phyloP scores from a whole-genome alignment of 768 basidiomycete genomes.

The Psilocybe subaeruginosa region DNA sequence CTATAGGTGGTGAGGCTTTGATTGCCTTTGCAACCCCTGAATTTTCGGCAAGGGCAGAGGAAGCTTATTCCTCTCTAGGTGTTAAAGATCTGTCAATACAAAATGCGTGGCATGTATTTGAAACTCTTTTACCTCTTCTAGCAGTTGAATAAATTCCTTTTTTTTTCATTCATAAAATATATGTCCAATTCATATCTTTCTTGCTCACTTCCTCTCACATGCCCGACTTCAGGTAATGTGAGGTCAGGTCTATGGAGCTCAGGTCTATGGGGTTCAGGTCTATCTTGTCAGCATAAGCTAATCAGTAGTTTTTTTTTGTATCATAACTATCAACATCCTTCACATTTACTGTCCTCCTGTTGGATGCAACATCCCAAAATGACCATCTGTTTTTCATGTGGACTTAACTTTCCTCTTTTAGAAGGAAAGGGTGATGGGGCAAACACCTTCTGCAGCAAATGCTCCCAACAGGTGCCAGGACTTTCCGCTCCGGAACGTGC shows the following conservation, averaged over 20 bases:
- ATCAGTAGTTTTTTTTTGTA: too few species aligned
- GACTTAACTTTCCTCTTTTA: not conserved
- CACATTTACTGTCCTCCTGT: too few species aligned
- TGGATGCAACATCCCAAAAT: not conserved
- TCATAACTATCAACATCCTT: too few species aligned
- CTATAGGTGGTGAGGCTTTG: slow-evolving; percentile 32
- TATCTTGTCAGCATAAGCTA: not conserved
- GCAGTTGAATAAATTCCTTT: not conserved
- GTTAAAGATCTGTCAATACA: slow-evolving; percentile 19
- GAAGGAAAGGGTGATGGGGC: not conserved
- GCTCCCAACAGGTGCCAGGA: not conserved
- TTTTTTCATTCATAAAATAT: not conserved
- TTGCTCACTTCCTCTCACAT: too few species aligned
- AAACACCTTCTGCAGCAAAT: not conserved
- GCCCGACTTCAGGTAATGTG: too few species aligned
- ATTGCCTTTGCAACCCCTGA: slow-evolving; percentile 32
- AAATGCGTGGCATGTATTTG: slow-evolving; percentile 34
- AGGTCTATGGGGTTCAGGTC: not conserved
- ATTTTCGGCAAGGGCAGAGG: slow-evolving; percentile 24
- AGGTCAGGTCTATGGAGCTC: not conserved
- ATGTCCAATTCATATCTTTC: too few species aligned
- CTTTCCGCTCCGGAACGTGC: not conserved
- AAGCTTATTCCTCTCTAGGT: slow-evolving; percentile 21
- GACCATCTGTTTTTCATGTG: not conserved
- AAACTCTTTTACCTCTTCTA: slow-evolving; percentile 5